phyloP scores from a whole-genome alignment of 441 rosid species.

The Macaranga tanarius region DNA sequence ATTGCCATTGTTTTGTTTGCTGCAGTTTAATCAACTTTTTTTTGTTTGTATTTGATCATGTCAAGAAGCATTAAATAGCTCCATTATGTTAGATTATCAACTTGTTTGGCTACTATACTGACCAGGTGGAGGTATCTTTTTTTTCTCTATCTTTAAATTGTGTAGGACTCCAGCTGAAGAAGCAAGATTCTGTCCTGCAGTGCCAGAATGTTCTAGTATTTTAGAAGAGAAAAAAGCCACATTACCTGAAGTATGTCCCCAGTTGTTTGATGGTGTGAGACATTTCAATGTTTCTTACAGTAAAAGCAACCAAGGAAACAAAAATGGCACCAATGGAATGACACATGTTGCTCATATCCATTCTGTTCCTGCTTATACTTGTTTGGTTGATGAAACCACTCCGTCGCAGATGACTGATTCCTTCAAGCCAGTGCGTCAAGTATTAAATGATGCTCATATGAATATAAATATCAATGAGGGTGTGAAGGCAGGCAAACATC shows the following conservation, averaged over 20 bases:
- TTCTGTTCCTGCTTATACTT: slow-evolving; percentile 48
- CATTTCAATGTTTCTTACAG: slow-evolving; percentile 46
- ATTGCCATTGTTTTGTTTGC: not conserved
- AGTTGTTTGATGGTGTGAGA: slow-evolving; percentile 36
- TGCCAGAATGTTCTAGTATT: slow-evolving; percentile 23
- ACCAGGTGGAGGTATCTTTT: not conserved
- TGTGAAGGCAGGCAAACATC: slow-evolving; percentile 26
- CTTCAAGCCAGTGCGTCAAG: slow-evolving; percentile 31
- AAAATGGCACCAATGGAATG: slow-evolving; percentile 42
- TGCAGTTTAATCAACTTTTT: not conserved
- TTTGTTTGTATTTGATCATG: not conserved
- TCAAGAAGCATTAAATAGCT: not conserved
- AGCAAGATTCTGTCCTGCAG: slow-evolving; percentile 28
- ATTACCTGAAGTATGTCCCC: slow-evolving; percentile 28
- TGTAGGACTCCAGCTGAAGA: slow-evolving; percentile 44
- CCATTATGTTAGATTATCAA: not conserved
- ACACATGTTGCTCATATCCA: slow-evolving; percentile 46
- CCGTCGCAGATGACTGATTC: slow-evolving; percentile 26
- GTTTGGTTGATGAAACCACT: slow-evolving; percentile 42
- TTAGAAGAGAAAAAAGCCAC: slow-evolving; percentile 31
- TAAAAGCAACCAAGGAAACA: slow-evolving; percentile 36
- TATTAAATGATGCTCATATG: slow-evolving; percentile 22
- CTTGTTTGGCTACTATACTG: not conserved
- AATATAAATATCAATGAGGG: slow-evolving; percentile 28
- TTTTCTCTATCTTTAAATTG: slow-evolving; percentile 15